Conservation (phyloP, 495 filamentous ascomycete species). For the Penicillium taxi region DNA sequence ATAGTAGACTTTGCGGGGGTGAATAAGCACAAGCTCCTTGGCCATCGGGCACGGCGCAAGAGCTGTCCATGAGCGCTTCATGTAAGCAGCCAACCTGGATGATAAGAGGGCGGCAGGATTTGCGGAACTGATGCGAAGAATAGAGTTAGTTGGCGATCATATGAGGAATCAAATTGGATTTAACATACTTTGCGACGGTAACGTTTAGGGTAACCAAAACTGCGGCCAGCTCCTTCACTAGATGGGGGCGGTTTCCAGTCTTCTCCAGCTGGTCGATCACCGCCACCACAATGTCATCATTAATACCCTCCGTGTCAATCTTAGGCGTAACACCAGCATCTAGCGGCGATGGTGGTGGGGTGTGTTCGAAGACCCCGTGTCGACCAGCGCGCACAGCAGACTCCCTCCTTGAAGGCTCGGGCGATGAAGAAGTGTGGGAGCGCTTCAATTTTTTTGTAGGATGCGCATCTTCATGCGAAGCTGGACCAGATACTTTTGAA, state of each 20-base stretch:
- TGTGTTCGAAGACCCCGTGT: constrained; percentile 55
- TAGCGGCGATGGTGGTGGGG: constrained; percentile 79
- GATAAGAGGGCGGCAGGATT: constrained; percentile 94
- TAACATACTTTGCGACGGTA: constrained; percentile 80
- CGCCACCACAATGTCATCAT: constrained; percentile 89
- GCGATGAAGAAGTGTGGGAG: constrained; percentile 55
- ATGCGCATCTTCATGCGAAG: constrained; percentile 51
- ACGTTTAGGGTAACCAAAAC: constrained; percentile 67
- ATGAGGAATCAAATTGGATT: neutral
- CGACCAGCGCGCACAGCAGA: constrained; percentile 37
- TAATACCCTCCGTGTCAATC: constrained; percentile 82
- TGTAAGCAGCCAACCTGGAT: constrained; percentile 78
- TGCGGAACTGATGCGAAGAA: constrained; percentile 68
- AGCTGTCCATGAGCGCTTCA: constrained; percentile 81
- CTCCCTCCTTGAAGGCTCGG: constrained; percentile 36
- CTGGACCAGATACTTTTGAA: constrained; percentile 43
- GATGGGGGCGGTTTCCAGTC: constrained; percentile 85
- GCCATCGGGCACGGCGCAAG: constrained; percentile 76
- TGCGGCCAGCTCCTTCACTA: constrained; percentile 88
- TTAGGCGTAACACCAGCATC: constrained; percentile 46
- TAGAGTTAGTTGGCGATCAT: constrained; percentile 24
- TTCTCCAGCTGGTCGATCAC: constrained; percentile 87
- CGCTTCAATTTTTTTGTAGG: constrained; percentile 82
- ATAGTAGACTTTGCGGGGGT: constrained; percentile 93
- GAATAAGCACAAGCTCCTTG: constrained; percentile 85